Evolutionary conservation across 169 alveolate species (phyloP).

Genomic region (Theileria annulata): DNA sequence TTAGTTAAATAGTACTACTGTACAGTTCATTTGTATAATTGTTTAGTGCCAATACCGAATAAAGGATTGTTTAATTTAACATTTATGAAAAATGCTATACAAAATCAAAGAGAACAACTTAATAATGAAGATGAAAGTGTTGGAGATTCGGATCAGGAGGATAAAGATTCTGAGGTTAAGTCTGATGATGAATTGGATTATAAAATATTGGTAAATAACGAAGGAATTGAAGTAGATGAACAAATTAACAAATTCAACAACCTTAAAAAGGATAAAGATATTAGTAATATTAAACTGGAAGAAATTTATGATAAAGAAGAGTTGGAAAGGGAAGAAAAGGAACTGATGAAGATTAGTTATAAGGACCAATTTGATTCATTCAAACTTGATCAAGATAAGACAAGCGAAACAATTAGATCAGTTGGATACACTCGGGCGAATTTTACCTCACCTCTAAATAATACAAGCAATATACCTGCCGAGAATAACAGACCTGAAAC

Average conservation of each 20-base stretch:
- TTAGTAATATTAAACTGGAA: background rate
- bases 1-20: too few relatives aligned
- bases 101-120: constrained; percentile 15
- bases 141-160: constrained; percentile 25
- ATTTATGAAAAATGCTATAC: constrained; percentile 40
- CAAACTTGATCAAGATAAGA: background rate
- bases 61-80: constrained; percentile 58
- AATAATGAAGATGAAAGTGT: constrained; percentile 9
- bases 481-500: background rate
- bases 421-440: background rate
- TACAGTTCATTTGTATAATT: too few relatives aligned
- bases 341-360: background rate
- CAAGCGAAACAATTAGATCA: background rate
- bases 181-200: background rate
- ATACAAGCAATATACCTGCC: background rate
- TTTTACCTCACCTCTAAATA: background rate
- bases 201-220: background rate
- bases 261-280: background rate
- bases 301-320: constrained; percentile 34
- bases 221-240: constrained; percentile 2
- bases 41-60: constrained; percentile 33
- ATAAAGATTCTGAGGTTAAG: constrained; percentile 4
- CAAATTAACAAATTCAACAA: background rate
- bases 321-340: constrained; percentile 20
- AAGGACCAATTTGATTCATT: background rate